Evolutionary conservation across 148 eudicot species (phyloP).

Genomic region (Amaranthus cruentus): DNA sequence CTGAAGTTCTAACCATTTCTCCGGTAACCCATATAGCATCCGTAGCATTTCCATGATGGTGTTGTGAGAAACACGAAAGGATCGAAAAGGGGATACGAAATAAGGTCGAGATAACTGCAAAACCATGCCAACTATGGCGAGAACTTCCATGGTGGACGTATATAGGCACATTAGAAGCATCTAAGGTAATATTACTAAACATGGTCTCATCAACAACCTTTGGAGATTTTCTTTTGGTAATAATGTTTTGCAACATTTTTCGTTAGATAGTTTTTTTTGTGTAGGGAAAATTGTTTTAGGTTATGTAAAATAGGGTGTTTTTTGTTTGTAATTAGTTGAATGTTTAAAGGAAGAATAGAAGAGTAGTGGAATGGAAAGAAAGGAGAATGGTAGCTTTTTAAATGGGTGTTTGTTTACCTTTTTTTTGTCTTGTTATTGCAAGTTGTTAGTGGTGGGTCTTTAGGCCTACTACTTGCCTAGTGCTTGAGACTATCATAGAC

Average conservation of each 20-base stretch:
- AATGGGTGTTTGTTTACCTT: not conserved
- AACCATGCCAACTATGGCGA: constrained; percentile 27
- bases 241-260: constrained; percentile 18
- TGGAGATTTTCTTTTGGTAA: constrained; percentile 44
- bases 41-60: constrained; percentile 28
- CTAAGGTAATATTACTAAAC: constrained; percentile 26
- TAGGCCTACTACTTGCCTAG: constrained; percentile 16
- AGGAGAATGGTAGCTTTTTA: constrained; percentile 14
- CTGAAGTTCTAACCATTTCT: constrained; percentile 45
- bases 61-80: constrained; percentile 53
- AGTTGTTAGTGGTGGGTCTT: constrained; percentile 25
- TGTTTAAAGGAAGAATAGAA: not conserved
- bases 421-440: constrained; percentile 25
- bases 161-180: constrained; percentile 16
- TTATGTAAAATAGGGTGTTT: not conserved
- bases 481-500: constrained; percentile 22
- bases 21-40: constrained; percentile 63
- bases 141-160: not conserved
- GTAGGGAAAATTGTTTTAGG: not conserved
- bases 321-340: not conserved
- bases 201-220: constrained; percentile 65
- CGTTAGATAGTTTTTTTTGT: not conserved
- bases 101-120: constrained; percentile 37
- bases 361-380: not conserved
- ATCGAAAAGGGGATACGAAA: constrained; percentile 43